Base-by-base conservation (phyloP, 345 rosid species). In the Eucalyptus regnans region DNA sequence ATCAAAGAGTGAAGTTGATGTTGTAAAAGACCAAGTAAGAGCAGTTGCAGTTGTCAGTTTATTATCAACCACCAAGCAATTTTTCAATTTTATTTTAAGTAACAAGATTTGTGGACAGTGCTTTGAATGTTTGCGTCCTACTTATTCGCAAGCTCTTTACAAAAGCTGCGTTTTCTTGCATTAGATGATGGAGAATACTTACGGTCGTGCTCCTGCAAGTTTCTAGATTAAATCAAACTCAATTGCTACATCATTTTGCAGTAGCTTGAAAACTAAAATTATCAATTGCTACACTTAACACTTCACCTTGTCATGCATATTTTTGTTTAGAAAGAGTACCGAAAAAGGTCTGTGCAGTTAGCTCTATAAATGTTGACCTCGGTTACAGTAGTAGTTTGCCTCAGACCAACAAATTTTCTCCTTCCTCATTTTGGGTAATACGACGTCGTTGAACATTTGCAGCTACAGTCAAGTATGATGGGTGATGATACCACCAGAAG, bases 401-500 rank as follows among this genome's bases (percentile, higher is more conserved):
- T 41, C 27, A 41, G 11, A 76, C 84, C 48, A 5, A 71, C 12
- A 5, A 17, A 1, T 5, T 76, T 76, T 3, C 22, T 37, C 27
- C 48, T 37, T 41, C 76, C 84, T 76, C 29, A 22, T 20, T 37
- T 76, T 76, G 48, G 84, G 84, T 76, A n/a, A 64, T 64, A 10
- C 4, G 8, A 8, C 15, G 5, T 76, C 5, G 0, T 41, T 76
- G 84, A 76, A 76, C 48, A 76, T 46, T 44, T 89, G 91, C 94
- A 97, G 98, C 84, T 96, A 91, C 96, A 94, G 92, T 93, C 93
- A 8, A 90, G 94, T 79, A 22, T 95, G n/a, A 86, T 88, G 54
- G 88, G 93, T 4, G 96, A 95, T 84, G 95, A 92, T 31, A 91
- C 89, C 62, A 93, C 94, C 22, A 92, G 96, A 89, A 93, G 96